phyloP scores from a whole-genome alignment of 495 filamentous ascomycete species.

The Hypoxylon subgilvum region DNA sequence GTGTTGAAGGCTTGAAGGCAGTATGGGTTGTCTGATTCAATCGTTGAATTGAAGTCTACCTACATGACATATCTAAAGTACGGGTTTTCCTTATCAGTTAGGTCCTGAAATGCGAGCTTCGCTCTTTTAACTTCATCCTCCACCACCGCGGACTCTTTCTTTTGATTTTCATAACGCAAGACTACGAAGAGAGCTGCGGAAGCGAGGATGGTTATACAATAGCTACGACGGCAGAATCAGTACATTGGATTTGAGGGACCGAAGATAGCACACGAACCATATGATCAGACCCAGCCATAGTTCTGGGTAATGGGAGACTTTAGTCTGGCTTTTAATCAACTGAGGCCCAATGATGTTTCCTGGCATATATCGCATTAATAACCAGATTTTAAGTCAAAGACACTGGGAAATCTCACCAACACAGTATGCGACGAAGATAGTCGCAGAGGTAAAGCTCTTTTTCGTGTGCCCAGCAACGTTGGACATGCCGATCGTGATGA shows the following conservation, averaged over 20 bases:
- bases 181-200: constrained; percentile 62
- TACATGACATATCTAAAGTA: constrained; percentile 71
- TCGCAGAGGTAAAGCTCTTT: constrained; percentile 73
- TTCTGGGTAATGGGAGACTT: constrained; percentile 68
- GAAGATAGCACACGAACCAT: constrained; percentile 55
- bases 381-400: constrained; percentile 1
- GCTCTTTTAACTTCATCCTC: constrained; percentile 67
- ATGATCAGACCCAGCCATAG: constrained; percentile 74
- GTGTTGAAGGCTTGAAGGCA: no score
- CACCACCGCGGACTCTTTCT: constrained; percentile 49
- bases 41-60: constrained; percentile 4
- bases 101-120: constrained; percentile 70
- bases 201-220: constrained; percentile 68
- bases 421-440: constrained; percentile 76
- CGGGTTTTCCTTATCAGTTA: constrained; percentile 78
- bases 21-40: no score
- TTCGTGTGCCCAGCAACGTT: constrained; percentile 82
- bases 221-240: constrained; percentile 50
- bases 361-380: constrained; percentile 9
- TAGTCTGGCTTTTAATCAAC: constrained; percentile 66
- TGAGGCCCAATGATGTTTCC: constrained; percentile 72
- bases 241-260: not conserved
- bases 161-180: constrained; percentile 63
- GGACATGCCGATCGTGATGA: constrained; percentile 70
- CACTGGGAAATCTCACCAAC: constrained; percentile 59